Evolutionary conservation across 1,284 basidiomycete species (phyloP), one percentile per base, ranked within the genome.

Genomic region (Trametes polyzona): DNA sequence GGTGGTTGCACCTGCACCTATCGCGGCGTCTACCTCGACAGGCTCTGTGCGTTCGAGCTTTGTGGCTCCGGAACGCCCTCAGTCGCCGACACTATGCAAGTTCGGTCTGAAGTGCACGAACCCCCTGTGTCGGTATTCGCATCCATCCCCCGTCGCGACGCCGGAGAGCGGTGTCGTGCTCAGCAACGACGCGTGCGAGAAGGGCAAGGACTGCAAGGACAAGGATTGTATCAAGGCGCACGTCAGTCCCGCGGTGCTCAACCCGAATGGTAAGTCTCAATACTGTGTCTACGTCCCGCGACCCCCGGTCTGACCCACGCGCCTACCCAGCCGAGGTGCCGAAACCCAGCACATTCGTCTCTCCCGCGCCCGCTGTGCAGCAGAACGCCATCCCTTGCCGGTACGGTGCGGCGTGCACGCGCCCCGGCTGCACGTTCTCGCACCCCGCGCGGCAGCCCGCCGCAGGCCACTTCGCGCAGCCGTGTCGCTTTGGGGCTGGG

Each of bases 131-230:
- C 82, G 88, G 17, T 97, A 86, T 74, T 92, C 92, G 10, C 95
- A 98, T 72, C 93, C 95, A 3, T 93, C 91, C 5, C 95, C 95
- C 14, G 92, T 93, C 0, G 94, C 95, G 2, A 95, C 95, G 26
- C 78, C 86, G 12, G 93, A 96, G 74, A 93, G 90, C 69, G 95
- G 95, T n/a, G 83, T 98, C 63, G 95, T 97, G 2, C 77, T 97
- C 57, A 94, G 90, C 66, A 94, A 91, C 59, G 95, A 96, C 61
- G 80, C 92, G 19, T 97, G 95, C 71, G 88, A 92, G 66, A 85
- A 88, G 39, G 92, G 92, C 17, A 89, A 87, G 68, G 78, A 88
- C 41, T 98, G 95, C 74, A 88, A 90, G 70, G 93, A 97, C 71
- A 86, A 91, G 68, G 93, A 96, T 73, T 96, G 94, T 70, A 84